These are phyloP conservation scores for Isabelozyma pseudorhagii DNA, from an alignment of 805 yeast genomes.

Conservation along the genomic window DNA sequence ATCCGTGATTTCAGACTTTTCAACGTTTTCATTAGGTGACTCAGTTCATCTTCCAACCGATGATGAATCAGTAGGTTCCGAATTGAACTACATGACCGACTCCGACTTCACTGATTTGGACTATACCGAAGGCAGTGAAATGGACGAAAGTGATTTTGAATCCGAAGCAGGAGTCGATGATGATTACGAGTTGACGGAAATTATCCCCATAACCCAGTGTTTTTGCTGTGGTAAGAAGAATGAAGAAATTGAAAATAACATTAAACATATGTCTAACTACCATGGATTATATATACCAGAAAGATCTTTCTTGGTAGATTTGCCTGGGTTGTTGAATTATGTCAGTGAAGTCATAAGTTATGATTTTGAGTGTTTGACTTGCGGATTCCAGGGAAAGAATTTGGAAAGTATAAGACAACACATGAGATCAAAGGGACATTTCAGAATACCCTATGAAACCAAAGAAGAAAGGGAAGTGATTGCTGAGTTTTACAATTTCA, in stretches of 20 bases:
- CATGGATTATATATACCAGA: slow-evolving; percentile 49
- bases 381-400: slow-evolving; percentile 42
- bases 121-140: slow-evolving; percentile 27
- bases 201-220: slow-evolving; percentile 50
- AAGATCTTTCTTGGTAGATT: slow-evolving; percentile 31
- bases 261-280: slow-evolving; percentile 40
- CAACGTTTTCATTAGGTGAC: slow-evolving; percentile 56
- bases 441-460: slow-evolving; percentile 44
- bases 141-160: slow-evolving; percentile 15
- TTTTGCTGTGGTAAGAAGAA: slow-evolving; percentile 52
- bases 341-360: slow-evolving; percentile 35
- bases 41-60: slow-evolving; percentile 24
- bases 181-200: slow-evolving; percentile 18
- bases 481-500: slow-evolving; percentile 37
- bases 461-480: slow-evolving; percentile 33
- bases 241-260: slow-evolving; percentile 51
- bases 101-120: slow-evolving; percentile 24
- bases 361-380: slow-evolving; percentile 42
- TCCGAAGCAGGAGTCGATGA: slow-evolving; percentile 17
- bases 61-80: slow-evolving; percentile 48
- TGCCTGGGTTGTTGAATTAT: slow-evolving; percentile 36
- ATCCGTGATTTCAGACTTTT: slow-evolving; percentile 53
- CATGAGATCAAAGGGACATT: slow-evolving; percentile 41
- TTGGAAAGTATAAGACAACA: slow-evolving; percentile 44
- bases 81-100: slow-evolving; percentile 40